These are phyloP conservation scores for Zoysia japonica DNA, from an alignment of 176 grass and related monocot species.

Conservation along the genomic window DNA sequence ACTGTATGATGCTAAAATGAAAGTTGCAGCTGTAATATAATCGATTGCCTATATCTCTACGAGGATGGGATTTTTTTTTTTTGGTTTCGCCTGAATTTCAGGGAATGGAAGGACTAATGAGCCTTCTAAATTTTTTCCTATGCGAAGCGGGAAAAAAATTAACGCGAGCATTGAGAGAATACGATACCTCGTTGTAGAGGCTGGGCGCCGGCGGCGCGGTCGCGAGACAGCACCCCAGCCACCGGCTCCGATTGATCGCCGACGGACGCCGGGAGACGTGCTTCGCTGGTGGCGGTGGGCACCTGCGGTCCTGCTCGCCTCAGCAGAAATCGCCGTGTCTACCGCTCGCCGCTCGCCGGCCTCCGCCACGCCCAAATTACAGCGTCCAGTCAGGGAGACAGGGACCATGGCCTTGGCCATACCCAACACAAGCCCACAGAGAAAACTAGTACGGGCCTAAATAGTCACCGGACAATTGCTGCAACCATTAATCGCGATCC, in stretches of 20 bases:
- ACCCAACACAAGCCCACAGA: too few relatives aligned
- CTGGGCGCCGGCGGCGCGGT: not conserved
- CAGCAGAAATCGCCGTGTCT: not conserved
- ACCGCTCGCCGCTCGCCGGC: not conserved
- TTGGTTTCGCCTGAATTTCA: not conserved
- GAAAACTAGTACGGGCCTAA: too few relatives aligned
- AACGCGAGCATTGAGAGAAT: not conserved
- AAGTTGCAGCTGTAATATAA: conserved; percentile 43
- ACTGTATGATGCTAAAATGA: conserved; percentile 31
- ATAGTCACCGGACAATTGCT: not conserved
- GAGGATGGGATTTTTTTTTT: not conserved
- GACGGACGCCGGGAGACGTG: not conserved
- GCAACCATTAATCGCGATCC: not conserved
- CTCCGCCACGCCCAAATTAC: not conserved
- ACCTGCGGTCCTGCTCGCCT: not conserved
- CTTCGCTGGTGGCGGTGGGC: not conserved
- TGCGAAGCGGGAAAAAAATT: not conserved
- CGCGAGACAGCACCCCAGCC: not conserved
- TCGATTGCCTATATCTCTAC: not conserved
- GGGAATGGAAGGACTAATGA: not conserved
- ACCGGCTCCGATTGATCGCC: not conserved
- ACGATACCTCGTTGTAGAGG: not conserved
- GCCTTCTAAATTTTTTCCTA: not conserved
- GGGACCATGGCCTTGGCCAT: too few relatives aligned
- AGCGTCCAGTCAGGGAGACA: too few relatives aligned